Percentiles rank a stretch among this genome's conserved stretches.
Conservation (phyloP, 2,329 filamentous ascomycete species). For the Ceratocystis huliohia region DNA sequence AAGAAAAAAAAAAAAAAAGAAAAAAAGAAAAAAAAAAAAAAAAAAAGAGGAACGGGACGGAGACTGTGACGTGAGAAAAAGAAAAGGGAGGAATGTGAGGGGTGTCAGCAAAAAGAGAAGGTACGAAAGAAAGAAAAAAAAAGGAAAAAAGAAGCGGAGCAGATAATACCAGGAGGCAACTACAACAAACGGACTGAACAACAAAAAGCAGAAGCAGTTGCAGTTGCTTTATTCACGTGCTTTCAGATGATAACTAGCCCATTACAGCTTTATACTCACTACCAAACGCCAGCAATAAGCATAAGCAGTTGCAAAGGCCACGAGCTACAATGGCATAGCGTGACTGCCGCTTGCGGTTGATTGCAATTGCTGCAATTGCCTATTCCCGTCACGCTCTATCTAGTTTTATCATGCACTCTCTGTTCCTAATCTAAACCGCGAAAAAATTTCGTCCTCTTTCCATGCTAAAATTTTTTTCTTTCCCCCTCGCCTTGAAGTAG, state of each 20-base stretch:
- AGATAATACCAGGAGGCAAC: constrained; percentile 8
- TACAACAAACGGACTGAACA: neutral
- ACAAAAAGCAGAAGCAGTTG: neutral
- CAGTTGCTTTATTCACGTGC: neutral
- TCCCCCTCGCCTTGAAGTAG: neutral
- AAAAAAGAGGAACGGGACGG: neutral
- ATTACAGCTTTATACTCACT: neutral
- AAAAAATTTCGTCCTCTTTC: neutral
- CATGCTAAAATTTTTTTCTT: neutral
- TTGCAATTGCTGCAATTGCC: neutral
- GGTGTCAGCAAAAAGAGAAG: neutral
- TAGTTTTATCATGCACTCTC: neutral
- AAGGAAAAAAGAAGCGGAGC: constrained; percentile 2
- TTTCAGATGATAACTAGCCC: neutral
- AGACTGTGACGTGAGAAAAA: constrained; percentile 3
- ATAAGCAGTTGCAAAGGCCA: neutral
- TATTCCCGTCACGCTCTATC: neutral
- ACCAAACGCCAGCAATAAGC: neutral
- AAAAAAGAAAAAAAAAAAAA: constrained; percentile 13
- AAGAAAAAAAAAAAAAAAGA: constrained; percentile 21
- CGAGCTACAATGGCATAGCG: neutral
- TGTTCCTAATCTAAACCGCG: neutral
- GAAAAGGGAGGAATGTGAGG: neutral
- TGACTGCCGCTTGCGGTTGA: neutral
- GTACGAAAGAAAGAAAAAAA: neutral